phyloP scores from a whole-genome alignment of 306 rosid genomes.

The Calophaca sinica region DNA sequence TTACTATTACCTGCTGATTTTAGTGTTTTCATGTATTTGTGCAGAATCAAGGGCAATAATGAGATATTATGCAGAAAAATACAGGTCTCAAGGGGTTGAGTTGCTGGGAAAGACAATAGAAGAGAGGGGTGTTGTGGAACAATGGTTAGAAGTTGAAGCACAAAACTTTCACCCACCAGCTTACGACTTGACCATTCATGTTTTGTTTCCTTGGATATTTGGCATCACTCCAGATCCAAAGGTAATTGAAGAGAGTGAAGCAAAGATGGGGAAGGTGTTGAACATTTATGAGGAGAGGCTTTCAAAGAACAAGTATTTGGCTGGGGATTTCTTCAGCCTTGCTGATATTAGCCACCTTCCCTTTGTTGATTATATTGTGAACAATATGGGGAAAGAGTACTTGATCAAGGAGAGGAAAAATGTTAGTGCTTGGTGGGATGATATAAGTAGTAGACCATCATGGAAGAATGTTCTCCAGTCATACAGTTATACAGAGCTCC shows the following conservation, averaged over 20 bases:
- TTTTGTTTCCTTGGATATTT: conserved; percentile 8
- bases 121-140: conserved; percentile 62
- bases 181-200: conserved; percentile 37
- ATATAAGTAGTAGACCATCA: conserved; percentile 59
- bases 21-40: background rate
- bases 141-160: conserved; percentile 69
- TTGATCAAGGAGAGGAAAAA: conserved; percentile 50
- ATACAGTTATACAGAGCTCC: conserved; percentile 18
- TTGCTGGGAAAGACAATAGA: conserved; percentile 57
- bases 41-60: conserved; percentile 65
- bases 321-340: conserved; percentile 64
- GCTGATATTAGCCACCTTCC: conserved; percentile 67
- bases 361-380: conserved; percentile 50
- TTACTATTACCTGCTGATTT: background rate
- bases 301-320: conserved; percentile 61
- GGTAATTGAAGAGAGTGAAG: conserved; percentile 58
- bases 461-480: conserved; percentile 55
- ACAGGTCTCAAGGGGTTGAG: conserved; percentile 54
- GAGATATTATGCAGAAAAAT: conserved; percentile 61
- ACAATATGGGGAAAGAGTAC: conserved; percentile 42
- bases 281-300: conserved; percentile 65
- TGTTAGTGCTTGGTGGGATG: conserved; percentile 65
- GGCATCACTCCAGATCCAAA: conserved; percentile 47
- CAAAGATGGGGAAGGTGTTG: conserved; percentile 55
- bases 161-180: conserved; percentile 42